Conservation (phyloP, 83 land plant genomes). For the Isoetes engelmannii region DNA sequence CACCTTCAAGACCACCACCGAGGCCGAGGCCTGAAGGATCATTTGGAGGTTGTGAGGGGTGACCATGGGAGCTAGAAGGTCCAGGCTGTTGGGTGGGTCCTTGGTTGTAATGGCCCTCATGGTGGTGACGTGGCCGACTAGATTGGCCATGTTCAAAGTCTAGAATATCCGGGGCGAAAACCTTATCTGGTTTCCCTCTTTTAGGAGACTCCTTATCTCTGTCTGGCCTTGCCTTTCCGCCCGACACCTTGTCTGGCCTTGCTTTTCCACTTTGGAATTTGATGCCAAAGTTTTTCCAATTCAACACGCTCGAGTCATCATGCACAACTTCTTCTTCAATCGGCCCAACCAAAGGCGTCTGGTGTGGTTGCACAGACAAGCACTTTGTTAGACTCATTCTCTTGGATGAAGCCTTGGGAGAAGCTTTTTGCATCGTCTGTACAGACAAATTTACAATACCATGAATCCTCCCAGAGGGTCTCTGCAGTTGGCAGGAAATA, state of each 20-base stretch:
- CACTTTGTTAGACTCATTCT: not conserved
- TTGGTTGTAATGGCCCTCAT: not conserved
- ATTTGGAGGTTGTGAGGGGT: not conserved
- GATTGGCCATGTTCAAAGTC: not conserved
- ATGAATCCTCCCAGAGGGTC: conserved; percentile 9
- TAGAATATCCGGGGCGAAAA: conserved; percentile 10
- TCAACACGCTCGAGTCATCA: not conserved
- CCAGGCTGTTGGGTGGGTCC: not conserved
- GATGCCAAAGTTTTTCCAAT: not conserved
- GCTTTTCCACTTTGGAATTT: not conserved
- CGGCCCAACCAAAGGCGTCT: not conserved
- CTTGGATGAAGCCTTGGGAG: not conserved
- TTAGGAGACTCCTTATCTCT: no score
- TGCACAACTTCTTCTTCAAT: not conserved
- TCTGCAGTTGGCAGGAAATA: conserved; percentile 13
- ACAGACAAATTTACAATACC: conserved; percentile 10
- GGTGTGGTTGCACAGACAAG: not conserved
- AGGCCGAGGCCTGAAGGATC: not conserved
- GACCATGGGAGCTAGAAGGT: not conserved
- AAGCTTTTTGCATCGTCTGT: not conserved
- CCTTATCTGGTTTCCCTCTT: not conserved
- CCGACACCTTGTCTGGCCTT: not conserved
- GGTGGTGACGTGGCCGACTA: not conserved
- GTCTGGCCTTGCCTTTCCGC: not conserved
- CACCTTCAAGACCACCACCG: not conserved